Percentiles rank a stretch among this genome's conserved stretches.
phyloP scores from a whole-genome alignment of 495 filamentous ascomycete genomes.

The Podospora conica region DNA sequence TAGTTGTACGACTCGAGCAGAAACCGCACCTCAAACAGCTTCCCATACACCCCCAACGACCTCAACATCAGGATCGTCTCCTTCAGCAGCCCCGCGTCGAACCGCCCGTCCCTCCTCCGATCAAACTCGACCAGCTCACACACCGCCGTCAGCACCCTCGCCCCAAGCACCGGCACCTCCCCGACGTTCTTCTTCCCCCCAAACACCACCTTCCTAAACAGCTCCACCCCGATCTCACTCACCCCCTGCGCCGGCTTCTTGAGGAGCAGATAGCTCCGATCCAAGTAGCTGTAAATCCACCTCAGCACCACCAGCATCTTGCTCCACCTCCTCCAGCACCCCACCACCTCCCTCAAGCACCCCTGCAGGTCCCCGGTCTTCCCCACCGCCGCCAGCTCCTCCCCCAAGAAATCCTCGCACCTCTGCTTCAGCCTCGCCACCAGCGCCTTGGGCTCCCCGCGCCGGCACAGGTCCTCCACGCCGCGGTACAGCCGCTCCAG shows the following conservation, averaged over 20 bases:
- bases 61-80: conserved; percentile 76
- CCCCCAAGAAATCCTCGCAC: conserved; percentile 57
- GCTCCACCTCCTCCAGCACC: conserved; percentile 74
- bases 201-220: conserved; percentile 56
- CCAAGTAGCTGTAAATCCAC: conserved; percentile 86
- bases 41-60: conserved; percentile 69
- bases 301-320: conserved; percentile 68
- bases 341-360: conserved; percentile 55
- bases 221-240: conserved; percentile 50
- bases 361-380: conserved; percentile 24
- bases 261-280: conserved; percentile 73
- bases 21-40: conserved; percentile 71
- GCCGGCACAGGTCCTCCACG: conserved; percentile 82
- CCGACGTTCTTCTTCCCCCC: conserved; percentile 44
- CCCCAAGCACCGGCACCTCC: conserved; percentile 38
- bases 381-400: conserved; percentile 49
- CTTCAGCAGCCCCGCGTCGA: conserved; percentile 53
- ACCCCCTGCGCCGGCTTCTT: conserved; percentile 34
- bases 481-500: conserved; percentile 84
- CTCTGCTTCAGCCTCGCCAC: conserved; percentile 54
- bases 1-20: conserved; percentile 59
- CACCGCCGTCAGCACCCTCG: conserved; percentile 59
- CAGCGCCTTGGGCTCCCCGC: conserved; percentile 60
- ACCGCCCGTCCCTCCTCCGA: conserved; percentile 45
- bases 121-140: conserved; percentile 71